Base-by-base conservation (phyloP, 2,329 filamentous ascomycete species). In the Epichloe glyceriae region DNA sequence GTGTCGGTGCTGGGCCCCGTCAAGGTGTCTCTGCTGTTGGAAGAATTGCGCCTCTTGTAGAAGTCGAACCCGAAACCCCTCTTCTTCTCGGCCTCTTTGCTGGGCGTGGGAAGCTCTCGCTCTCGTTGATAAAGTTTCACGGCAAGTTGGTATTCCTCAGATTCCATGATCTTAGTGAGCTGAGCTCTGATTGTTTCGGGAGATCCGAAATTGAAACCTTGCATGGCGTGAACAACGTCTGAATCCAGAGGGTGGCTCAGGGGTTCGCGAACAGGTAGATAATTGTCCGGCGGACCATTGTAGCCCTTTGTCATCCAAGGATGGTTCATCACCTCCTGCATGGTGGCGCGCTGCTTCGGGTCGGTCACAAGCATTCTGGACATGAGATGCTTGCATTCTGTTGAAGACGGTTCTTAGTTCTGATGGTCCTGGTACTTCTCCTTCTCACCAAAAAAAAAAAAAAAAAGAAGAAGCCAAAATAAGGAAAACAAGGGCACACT, bases 281-380 rank as follows among this genome's bases (percentile, higher is more conserved):
- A 88, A 61, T 96, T 98, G 54, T 97, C 93, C 0, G 90, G 90
- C 8, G 89, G 82, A 2, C 80, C 81, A 61, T 77, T 85, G 66
- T 89, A 97, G 8, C 91, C 90, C 67, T 97, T 97, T 47, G 80
- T 83, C 78, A 97, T 89, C 93, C 93, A 98, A 1, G 89, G 87
- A 63, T 98, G 93, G 60, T 75, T 86, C 82, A 97, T 86, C 58
- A 98, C 94, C 66, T 98, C 93, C 51, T 83, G 76, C 68, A 98
- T 81, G 40, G 81, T 90, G 42, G 91, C 88, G 56, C 93, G 82
- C 61, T 91, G 83, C 61, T 80, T 83, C 26, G 93, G 91, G 59
- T 97, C 91, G 4, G 93, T 97, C 19, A 95, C 90, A 45, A 98
- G 78, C 93, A 97, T 97, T 50, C 89, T 80, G 1, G 89, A 89